These are phyloP conservation scores for Mycothermus thermophilus DNA, from an alignment of 495 filamentous ascomycete genomes.

Conservation along the genomic window DNA sequence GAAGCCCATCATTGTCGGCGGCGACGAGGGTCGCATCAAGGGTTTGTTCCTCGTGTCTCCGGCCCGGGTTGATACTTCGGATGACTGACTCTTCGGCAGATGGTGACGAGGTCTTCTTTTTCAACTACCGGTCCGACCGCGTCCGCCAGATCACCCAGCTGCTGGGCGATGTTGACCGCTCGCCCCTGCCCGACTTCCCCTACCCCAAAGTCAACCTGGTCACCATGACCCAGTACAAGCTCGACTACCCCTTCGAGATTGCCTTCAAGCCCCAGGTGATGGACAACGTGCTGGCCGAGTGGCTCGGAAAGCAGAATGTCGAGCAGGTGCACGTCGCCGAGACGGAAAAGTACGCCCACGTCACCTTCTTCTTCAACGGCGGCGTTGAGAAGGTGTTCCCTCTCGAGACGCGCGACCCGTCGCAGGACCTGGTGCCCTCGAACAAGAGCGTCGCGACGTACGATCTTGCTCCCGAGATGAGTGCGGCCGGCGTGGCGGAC, in stretches of 20 bases:
- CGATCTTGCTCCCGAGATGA: slow-evolving; percentile 94
- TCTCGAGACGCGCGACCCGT: slow-evolving; percentile 60
- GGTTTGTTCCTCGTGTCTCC: slow-evolving; percentile 34
- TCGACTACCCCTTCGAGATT: slow-evolving; percentile 80
- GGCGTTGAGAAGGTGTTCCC: slow-evolving; percentile 95
- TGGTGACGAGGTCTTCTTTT: slow-evolving; percentile 93
- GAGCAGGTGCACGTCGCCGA: slow-evolving; percentile 94
- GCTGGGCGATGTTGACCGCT: slow-evolving; percentile 79
- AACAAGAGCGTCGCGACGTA: slow-evolving; percentile 81
- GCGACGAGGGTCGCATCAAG: slow-evolving; percentile 69
- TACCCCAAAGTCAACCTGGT: slow-evolving; percentile 88
- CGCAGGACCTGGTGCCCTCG: slow-evolving; percentile 45
- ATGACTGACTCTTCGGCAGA: slow-evolving; percentile 36
- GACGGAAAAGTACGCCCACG: slow-evolving; percentile 98
- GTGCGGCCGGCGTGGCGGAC: slow-evolving; percentile 70
- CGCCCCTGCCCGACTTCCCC: slow-evolving; percentile 77
- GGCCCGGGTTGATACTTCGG: not conserved
- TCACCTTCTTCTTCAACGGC: slow-evolving; percentile 99
- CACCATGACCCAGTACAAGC: slow-evolving; percentile 99
- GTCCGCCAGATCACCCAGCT: slow-evolving; percentile 94
- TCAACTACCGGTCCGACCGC: slow-evolving; percentile 99
- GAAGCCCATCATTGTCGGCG: slow-evolving; percentile 90
- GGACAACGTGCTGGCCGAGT: slow-evolving; percentile 93
- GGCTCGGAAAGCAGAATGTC: slow-evolving; percentile 72
- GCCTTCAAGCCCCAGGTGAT: slow-evolving; percentile 92